Evolutionary conservation across 179 eudicot species (phyloP), one percentile per base, ranked within the genome.

Genomic region (Silene noctiflora): DNA sequence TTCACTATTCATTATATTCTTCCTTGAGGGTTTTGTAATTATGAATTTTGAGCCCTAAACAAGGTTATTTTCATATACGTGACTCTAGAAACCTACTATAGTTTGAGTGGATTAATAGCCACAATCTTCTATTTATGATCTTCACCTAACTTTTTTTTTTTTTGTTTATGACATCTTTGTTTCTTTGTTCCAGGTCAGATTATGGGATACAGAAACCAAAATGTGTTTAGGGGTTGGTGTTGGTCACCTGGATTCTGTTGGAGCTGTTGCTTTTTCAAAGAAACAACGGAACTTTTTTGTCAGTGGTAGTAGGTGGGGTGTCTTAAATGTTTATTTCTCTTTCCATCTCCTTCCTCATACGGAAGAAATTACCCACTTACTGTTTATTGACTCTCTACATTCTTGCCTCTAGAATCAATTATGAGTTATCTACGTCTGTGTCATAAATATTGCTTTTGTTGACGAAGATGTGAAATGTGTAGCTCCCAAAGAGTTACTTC

Each of bases 201-300:
- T 93, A 79, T 95, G 99, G 99, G 92, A 93, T 3, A 78, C 95
- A 24, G 85, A 87, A 74, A 83, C 83, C 53, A 79, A 79, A 74
- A 66, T 62, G 42, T 93, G 97, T 77, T 10, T 89, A 79, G 99
- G 97, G 67, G 84, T 90, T 87, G 97, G 96, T 60, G 53, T 77
- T 69, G 99, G 98, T 65, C 99, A 95, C 81, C 82, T 87, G 88
- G 96, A 89, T 71, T 97, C 92, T 80, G 92, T 95, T 83, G 98
- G 96, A 78, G 97, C 98, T 75, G 94, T 95, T 85, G 91, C 96
- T 78, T 91, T 89, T 74, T 90, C 99, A 22, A 89, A 88, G 87
- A 93, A 90, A 78, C 81, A 53, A 44, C 81, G 82, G 2, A 83
- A 89, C 85, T 95, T 95, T 70, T 84, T 93, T 80, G 94, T 95